Evolutionary conservation across 345 rosid species (phyloP).

Genomic region (Populus ilicifolia): DNA sequence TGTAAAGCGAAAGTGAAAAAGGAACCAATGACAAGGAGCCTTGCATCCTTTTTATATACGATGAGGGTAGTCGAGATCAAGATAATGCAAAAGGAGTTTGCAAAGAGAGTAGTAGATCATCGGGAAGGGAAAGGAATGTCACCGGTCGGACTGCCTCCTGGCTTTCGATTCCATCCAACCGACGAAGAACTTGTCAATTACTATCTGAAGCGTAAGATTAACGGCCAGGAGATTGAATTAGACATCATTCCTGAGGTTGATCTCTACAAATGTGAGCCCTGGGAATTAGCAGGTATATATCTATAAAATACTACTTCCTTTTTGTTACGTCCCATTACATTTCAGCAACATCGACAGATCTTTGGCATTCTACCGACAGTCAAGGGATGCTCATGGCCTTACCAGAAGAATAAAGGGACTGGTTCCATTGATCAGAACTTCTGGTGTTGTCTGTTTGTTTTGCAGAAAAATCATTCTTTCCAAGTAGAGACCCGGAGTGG

Average conservation of each 20-base stretch:
- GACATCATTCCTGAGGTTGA: constrained; percentile 96
- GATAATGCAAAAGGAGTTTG: neutral
- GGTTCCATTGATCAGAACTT: neutral
- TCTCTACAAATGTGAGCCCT: constrained; percentile 97
- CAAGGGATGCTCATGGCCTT: too few species aligned
- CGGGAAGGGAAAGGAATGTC: constrained; percentile 34
- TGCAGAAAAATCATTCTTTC: constrained; percentile 77
- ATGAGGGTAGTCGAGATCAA: neutral
- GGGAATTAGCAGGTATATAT: constrained; percentile 72
- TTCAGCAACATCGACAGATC: neutral
- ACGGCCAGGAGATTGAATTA: constrained; percentile 80
- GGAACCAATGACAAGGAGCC: constrained; percentile 19
- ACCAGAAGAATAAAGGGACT: neutral
- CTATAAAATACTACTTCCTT: neutral
- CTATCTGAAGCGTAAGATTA: constrained; percentile 80
- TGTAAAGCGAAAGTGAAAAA: constrained; percentile 30
- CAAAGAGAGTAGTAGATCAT: neutral
- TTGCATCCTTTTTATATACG: constrained; percentile 18
- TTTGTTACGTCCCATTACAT: neutral
- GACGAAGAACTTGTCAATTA: constrained; percentile 95
- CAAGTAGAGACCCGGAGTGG: constrained; percentile 94
- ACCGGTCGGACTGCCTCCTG: constrained; percentile 84
- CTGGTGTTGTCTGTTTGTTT: neutral
- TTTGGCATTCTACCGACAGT: too few species aligned
- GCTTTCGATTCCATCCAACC: constrained; percentile 90